Base-by-base conservation (phyloP, 768 basidiomycete species). In the Hygrophorus pudorinus region DNA sequence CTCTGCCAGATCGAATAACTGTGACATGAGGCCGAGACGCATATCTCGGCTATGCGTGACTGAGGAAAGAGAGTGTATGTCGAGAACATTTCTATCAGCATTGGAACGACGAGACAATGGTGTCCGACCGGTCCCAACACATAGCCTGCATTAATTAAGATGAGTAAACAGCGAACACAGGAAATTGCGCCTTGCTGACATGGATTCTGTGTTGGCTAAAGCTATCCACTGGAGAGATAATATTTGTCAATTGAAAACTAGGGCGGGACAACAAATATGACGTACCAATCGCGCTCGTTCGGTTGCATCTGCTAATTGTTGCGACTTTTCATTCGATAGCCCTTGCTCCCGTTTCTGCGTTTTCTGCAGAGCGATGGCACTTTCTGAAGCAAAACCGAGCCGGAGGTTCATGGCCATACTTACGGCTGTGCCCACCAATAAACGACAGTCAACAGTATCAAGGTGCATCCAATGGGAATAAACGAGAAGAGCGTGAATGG, bases 351-450 rank as follows among this genome's bases (percentile, higher is more conserved):
- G 36, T 47, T 57, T 60, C 42, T 55, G 61, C 21, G 58, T 53
- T 29, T 48, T 52, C 17, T 62, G 56, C 35, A 70, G 56, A 3
- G 45, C 53, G 28, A 48, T 53, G 16, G 54, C 60, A 42, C 63
- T 58, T 16, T 58, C 50, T 46, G 66, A 62, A 6, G 64, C 66
- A 39, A 62, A 55, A 38, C 62, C 59, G 3, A 72, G 55, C 20
- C 61, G 64, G 40, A 73, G 51, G 49, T 67, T 70, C 53, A 66
- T 69, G 16, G 69, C 70, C 67, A 71, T 71, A 38, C 62, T 67
- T 20, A 73, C 63, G 10, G 72, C 72, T 12, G 68, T 57, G 7
- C 61, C 65, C 30, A 65, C 59, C 28, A 65, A 51, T 34, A 70
- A 43, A 32, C 68, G 63, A 20, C 61, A 66, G 21, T 72, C 72